Percentiles rank a stretch among this genome's conserved stretches.
phyloP scores from a whole-genome alignment of 805 yeast species.

The Aciculoconidium aculeatum region DNA sequence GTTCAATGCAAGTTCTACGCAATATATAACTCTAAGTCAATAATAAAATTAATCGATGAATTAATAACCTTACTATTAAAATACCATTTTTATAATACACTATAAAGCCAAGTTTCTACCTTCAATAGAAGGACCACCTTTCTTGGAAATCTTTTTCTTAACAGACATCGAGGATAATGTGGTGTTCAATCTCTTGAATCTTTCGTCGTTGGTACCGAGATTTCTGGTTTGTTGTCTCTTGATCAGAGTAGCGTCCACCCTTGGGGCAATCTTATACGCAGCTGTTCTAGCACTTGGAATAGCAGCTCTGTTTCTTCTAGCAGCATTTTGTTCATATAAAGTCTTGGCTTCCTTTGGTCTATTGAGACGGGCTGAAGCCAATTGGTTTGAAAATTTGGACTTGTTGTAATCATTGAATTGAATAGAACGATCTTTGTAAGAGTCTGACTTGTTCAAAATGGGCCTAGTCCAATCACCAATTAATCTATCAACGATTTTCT shows the following conservation, averaged over 20 bases:
- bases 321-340: slow-evolving; percentile 84
- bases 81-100: slow-evolving; percentile 3
- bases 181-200: slow-evolving; percentile 71
- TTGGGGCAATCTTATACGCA: slow-evolving; percentile 88
- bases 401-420: slow-evolving; percentile 64
- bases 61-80: neutral
- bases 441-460: slow-evolving; percentile 90
- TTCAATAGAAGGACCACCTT: slow-evolving; percentile 75
- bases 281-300: slow-evolving; percentile 89
- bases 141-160: slow-evolving; percentile 46
- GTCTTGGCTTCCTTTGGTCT: slow-evolving; percentile 42
- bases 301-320: slow-evolving; percentile 89
- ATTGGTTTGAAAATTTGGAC: slow-evolving; percentile 41
- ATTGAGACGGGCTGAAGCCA: slow-evolving; percentile 26
- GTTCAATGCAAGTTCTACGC: neutral
- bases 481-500: slow-evolving; percentile 82
- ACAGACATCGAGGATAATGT: slow-evolving; percentile 44
- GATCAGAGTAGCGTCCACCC: slow-evolving; percentile 49
- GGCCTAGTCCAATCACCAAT: slow-evolving; percentile 99
- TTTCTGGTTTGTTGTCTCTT: slow-evolving; percentile 38
- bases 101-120: slow-evolving; percentile 51
- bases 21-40: neutral
- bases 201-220: slow-evolving; percentile 61
- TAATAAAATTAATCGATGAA: neutral
- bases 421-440: slow-evolving; percentile 82